phyloP scores from a whole-genome alignment of 148 eudicot species.

The Talinum fruticosum region DNA sequence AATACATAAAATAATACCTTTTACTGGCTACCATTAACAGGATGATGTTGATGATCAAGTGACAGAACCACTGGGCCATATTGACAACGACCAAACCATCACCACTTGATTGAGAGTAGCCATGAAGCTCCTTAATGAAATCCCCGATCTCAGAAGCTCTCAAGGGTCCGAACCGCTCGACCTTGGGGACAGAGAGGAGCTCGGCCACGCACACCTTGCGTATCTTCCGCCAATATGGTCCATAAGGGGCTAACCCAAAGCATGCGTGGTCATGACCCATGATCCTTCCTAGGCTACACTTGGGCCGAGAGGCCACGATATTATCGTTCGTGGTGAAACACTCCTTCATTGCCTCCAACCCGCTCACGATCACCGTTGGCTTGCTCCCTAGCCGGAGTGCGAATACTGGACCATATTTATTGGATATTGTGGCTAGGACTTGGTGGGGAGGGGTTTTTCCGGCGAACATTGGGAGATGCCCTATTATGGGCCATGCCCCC shows the following conservation, averaged over 20 bases:
- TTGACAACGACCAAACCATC: not conserved
- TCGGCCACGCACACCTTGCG: slow-evolving; percentile 19
- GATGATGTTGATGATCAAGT: slow-evolving; percentile 18
- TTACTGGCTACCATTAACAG: slow-evolving; percentile 23
- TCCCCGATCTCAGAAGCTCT: slow-evolving; percentile 7
- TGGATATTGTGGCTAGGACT: slow-evolving; percentile 22
- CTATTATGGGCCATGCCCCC: slow-evolving; percentile 26
- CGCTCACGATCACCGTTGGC: slow-evolving; percentile 16
- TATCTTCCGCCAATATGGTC: slow-evolving; percentile 21
- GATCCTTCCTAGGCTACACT: not conserved
- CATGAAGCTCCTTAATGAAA: slow-evolving; percentile 18
- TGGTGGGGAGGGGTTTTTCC: slow-evolving; percentile 3
- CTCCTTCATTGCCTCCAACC: slow-evolving; percentile 21
- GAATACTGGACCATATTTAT: slow-evolving; percentile 23
- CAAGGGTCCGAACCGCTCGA: slow-evolving; percentile 11
- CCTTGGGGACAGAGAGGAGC: slow-evolving; percentile 10
- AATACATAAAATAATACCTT: slow-evolving; percentile 3
- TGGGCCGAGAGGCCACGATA: slow-evolving; percentile 15
- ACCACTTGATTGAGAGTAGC: not conserved
- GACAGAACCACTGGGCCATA: slow-evolving; percentile 15
- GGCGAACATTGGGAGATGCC: slow-evolving; percentile 22
- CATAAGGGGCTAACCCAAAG: slow-evolving; percentile 24
- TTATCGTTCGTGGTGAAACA: slow-evolving; percentile 29
- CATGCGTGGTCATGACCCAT: slow-evolving; percentile 13
- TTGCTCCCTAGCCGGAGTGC: slow-evolving; percentile 17